phyloP scores from a whole-genome alignment of 495 filamentous ascomycete species.

The Xanthoparmelia taractica region DNA sequence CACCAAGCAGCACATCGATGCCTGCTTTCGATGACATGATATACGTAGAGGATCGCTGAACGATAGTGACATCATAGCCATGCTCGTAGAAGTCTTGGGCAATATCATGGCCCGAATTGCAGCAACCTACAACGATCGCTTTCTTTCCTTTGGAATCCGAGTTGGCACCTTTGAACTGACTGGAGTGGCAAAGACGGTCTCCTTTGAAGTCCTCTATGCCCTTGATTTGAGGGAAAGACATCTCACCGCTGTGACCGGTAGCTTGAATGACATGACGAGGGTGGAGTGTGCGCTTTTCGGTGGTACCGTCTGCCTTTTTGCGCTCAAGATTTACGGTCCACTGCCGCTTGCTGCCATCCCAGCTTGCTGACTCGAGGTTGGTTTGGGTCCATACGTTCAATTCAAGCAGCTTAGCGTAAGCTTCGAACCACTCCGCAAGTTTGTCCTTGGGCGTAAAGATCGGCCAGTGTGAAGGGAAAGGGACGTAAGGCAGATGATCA shows the following conservation, averaged over 20 bases:
- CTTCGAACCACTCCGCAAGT: constrained; percentile 68
- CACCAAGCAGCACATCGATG: constrained; percentile 45
- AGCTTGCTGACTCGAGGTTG: constrained; percentile 43
- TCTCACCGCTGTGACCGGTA: constrained; percentile 68
- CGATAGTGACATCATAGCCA: constrained; percentile 75
- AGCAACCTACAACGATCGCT: constrained; percentile 68
- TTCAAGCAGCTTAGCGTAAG: constrained; percentile 65
- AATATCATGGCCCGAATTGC: constrained; percentile 75
- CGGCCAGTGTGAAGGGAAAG: constrained; percentile 55
- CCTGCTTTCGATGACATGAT: constrained; percentile 54
- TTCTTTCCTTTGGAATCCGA: constrained; percentile 48
- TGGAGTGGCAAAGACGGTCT: constrained; percentile 57
- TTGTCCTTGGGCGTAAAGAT: constrained; percentile 76
- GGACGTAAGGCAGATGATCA: constrained; percentile 66
- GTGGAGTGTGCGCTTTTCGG: constrained; percentile 49
- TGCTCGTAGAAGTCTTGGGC: constrained; percentile 74
- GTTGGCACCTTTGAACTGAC: constrained; percentile 55
- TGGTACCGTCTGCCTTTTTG: constrained; percentile 39
- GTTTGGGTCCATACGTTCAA: constrained; percentile 67
- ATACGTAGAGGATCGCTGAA: constrained; percentile 69
- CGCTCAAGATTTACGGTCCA: constrained; percentile 58
- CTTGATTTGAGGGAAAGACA: constrained; percentile 53
- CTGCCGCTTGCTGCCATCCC: constrained; percentile 43
- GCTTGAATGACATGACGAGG: constrained; percentile 63
- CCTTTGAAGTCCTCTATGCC: constrained; percentile 57